Conservation (phyloP, 148 eudicot genomes). For the Silene conica region DNA sequence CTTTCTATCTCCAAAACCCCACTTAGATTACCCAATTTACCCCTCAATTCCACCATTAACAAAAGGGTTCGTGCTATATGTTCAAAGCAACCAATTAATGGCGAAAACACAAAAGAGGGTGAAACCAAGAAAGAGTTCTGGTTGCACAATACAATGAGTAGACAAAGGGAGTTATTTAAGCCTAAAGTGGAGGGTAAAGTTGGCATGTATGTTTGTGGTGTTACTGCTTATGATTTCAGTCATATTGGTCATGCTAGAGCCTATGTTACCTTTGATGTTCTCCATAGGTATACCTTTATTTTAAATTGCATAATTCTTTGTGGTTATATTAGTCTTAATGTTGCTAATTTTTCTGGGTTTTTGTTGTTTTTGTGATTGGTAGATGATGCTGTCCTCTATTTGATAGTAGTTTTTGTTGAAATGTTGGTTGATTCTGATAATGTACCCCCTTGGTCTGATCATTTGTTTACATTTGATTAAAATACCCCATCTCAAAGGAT, state of each 20-base stretch:
- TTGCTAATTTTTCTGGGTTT: not conserved
- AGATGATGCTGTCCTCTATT: not conserved
- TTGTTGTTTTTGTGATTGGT: not conserved
- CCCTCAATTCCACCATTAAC: not conserved
- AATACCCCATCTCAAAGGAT: too few relatives aligned
- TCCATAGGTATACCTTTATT: conserved; percentile 48
- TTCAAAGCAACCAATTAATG: conserved; percentile 9
- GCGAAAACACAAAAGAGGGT: not conserved
- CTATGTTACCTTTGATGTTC: conserved; percentile 80
- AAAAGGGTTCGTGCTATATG: conserved; percentile 5
- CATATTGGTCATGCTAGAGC: conserved; percentile 97
- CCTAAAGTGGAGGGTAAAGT: conserved; percentile 66
- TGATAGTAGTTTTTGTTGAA: not conserved
- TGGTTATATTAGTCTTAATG: conserved; percentile 2
- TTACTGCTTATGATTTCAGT: conserved; percentile 93
- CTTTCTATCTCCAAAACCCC: conserved; percentile 15
- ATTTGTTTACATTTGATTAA: too few relatives aligned
- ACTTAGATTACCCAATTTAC: conserved; percentile 5
- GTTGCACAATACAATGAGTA: conserved; percentile 75
- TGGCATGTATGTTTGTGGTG: conserved; percentile 95
- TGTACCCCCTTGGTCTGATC: not conserved
- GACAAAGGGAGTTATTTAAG: conserved; percentile 62
- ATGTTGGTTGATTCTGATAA: not conserved
- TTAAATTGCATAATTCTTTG: not conserved
- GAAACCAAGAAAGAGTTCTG: conserved; percentile 35